Base-by-base conservation (phyloP, 352 stramenopile species). In the Globisporangium parvum region DNA sequence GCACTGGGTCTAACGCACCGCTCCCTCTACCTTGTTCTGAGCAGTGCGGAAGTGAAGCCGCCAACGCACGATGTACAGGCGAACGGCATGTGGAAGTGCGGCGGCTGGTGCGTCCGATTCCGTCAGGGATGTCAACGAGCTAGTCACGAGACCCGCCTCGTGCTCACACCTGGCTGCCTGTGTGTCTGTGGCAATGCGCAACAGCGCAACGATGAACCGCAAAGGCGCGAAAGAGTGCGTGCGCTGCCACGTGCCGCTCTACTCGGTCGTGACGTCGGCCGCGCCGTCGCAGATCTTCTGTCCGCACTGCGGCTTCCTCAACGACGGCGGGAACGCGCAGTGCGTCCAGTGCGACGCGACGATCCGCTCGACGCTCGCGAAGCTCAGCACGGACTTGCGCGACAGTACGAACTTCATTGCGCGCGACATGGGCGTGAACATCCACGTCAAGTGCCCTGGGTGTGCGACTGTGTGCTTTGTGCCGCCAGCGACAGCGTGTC, bases 401-500 rank as follows among this genome's bases (percentile, higher is more conserved):
- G 80, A 91, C 63, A 90, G 79, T 54, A 91, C 83, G 44, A 93
- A 91, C 59, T 80, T 88, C 51, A 50, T 91, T 17, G 83, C 79
- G 26, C 68, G 83, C 28, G 80, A 93, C 60, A 88, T 93, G 69
- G 83, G 83, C 33, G 66, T 93, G 21, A 89, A 91, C 62, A 88
- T 93, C 59, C 74, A 88, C 63, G 80, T 93, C 63, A 82, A 87
- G 63, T 93, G 83, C 66, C 83, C 83, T 23, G 83, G 83, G 31
- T 93, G 83, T 54, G 59, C 82, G 31, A 65, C 80, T 15, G 67
- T 89, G 53, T 93, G 83, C 71, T 79, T 71, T 40, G 79, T 93
- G 42, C 80, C 83, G 3, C 81, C 81, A 6, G 80, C 83, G 11
- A 90, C 83, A 0, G 80, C 83, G 21, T 86, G 83, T 66, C 66